These are phyloP conservation scores for Citrus sinensis DNA, from an alignment of 345 rosid genomes.

Conservation along the genomic window DNA sequence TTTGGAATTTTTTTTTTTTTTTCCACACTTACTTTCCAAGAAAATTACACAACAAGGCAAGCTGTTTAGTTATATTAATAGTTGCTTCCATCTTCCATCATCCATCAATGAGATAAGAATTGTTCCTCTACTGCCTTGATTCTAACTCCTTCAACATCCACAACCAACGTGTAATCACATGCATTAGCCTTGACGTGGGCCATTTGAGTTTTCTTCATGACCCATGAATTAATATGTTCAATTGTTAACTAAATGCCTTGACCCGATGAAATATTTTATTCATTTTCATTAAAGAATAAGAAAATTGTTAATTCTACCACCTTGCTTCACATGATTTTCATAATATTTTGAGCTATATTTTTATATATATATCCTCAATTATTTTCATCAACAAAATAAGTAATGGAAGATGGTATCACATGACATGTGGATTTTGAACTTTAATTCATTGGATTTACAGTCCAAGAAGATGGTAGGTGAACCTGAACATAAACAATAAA, in stretches of 20 bases:
- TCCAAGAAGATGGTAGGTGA: no score
- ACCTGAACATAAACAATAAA: no score
- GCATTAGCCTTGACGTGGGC: constrained; percentile 17
- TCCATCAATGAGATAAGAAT: constrained; percentile 19
- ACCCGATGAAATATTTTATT: not conserved
- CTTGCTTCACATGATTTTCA: not conserved
- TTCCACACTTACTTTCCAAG: not conserved
- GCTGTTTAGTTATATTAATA: not conserved
- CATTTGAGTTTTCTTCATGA: not conserved
- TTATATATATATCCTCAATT: no score
- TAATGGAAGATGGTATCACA: no score
- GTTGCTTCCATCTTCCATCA: constrained; percentile 10
- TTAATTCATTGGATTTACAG: no score
- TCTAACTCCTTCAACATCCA: constrained; percentile 21
- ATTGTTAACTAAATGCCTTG: not conserved
- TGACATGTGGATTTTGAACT: no score
- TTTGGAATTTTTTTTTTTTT: not conserved
- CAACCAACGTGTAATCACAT: constrained; percentile 37
- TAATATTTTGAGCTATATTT: no score
- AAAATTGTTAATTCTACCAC: no score
- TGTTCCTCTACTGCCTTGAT: constrained; percentile 8
- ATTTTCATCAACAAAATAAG: no score
- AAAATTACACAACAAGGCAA: constrained; percentile 11
- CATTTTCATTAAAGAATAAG: not conserved
- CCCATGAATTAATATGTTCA: not conserved